Evolutionary conservation across 2,329 filamentous ascomycete species (phyloP).

Genomic region (Colletotrichum tropicale): DNA sequence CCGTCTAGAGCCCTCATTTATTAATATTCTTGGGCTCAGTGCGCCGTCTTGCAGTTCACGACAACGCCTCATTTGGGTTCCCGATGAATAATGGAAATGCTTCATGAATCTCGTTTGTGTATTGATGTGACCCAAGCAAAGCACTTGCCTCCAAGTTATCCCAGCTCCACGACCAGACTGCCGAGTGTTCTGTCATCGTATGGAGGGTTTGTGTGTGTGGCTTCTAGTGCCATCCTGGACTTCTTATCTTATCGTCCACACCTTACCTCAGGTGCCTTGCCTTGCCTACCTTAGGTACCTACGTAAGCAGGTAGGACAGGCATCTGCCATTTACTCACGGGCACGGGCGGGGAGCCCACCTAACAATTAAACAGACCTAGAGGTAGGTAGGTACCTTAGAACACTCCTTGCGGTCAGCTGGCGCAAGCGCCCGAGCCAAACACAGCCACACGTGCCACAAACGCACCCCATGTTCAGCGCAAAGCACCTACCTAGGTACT

Average conservation of each 20-base stretch:
- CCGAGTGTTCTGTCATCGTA: background rate
- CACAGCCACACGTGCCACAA: conserved; percentile 4
- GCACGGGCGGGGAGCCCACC: background rate
- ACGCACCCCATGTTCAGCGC: background rate
- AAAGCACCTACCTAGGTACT: background rate
- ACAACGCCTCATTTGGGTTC: background rate
- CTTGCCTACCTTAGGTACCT: too few species aligned
- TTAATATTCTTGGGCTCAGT: background rate
- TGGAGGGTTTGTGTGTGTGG: background rate
- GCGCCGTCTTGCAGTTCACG: background rate
- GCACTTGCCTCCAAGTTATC: background rate
- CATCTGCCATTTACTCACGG: background rate
- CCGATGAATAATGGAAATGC: background rate
- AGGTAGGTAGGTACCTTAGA: background rate
- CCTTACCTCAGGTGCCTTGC: background rate
- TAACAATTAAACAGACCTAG: background rate
- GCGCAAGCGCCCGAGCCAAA: background rate
- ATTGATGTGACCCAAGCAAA: background rate
- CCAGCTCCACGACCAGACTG: background rate
- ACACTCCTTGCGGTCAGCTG: background rate
- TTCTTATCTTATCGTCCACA: background rate
- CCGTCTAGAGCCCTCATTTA: background rate
- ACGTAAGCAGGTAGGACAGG: background rate
- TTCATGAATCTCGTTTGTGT: background rate
- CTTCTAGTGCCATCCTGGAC: background rate